Evolutionary conservation across 306 rosid genomes (phyloP).

Genomic region (Casuarina equisetifolia): DNA sequence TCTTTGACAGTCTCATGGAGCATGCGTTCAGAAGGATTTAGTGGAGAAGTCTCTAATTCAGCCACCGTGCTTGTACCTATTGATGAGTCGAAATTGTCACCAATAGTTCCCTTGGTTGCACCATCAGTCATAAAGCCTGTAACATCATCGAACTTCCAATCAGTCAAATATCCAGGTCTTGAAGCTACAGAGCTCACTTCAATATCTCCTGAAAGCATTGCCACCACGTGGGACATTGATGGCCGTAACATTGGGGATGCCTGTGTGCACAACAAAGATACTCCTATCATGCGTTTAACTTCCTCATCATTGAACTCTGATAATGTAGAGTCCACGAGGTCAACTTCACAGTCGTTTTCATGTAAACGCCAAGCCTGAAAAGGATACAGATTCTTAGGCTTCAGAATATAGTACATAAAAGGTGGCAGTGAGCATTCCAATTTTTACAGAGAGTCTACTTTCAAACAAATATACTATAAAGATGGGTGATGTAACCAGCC

Average conservation of each 20-base stretch:
- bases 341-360: slow-evolving; percentile 40
- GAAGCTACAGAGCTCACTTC: slow-evolving; percentile 52
- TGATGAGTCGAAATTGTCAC: slow-evolving; percentile 34
- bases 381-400: not conserved
- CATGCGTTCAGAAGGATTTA: not conserved
- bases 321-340: slow-evolving; percentile 48
- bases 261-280: slow-evolving; percentile 70
- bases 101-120: slow-evolving; percentile 28
- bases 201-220: slow-evolving; percentile 60
- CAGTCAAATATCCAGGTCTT: slow-evolving; percentile 64
- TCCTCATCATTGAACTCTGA: slow-evolving; percentile 46
- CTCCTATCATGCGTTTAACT: slow-evolving; percentile 43
- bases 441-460: too few species aligned
- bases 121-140: slow-evolving; percentile 9
- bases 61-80: slow-evolving; percentile 34
- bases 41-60: slow-evolving; percentile 26
- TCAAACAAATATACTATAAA: too few species aligned
- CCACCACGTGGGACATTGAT: slow-evolving; percentile 59
- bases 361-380: slow-evolving; percentile 65
- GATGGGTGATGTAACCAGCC: too few species aligned
- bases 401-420: too few species aligned
- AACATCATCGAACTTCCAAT: slow-evolving; percentile 43
- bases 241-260: slow-evolving; percentile 59
- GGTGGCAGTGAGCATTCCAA: too few species aligned
- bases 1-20: not conserved